Evolutionary conservation across 1,139 yeast genomes (phyloP), one percentile per base, ranked within the genome.

Genomic region (Scheffersomyces parashehatae): DNA sequence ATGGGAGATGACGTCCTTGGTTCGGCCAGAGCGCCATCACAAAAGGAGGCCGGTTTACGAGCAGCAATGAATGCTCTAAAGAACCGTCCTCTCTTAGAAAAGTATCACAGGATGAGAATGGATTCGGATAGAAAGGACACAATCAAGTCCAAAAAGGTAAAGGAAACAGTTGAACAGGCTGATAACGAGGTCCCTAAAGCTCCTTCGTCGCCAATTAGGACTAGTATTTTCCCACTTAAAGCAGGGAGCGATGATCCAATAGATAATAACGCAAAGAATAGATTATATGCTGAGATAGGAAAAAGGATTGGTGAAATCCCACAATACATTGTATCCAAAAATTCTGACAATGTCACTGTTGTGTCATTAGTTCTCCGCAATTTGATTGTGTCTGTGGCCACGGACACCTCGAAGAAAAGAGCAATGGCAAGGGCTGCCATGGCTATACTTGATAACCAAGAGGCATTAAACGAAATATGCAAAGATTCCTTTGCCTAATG

Each of bases 31-130:
- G 93, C 86, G 0, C 71, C 75, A 15, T 82, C 79, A 48, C 68
- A 72, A 15, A 84, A 83, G 58, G 83, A 82, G 41, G 93, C 93
- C 0, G 87, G 91, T 1, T 60, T 79, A 30, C 69, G 82, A 46
- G 91, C 93, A 2, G 95, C 95, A 0, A 82, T 82, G 79, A 67
- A 73, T 41, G 90, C 88, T 0, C 67, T 90, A 40, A 66, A 68
- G n/a, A 81, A 88, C 47, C 77, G 75, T 37, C 70, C 70, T 1
- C 48, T 80, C 31, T 70, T 90, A 39, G 91, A 85, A 48, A 84
- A 84, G 55, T 88, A 79, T 57, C 80, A 83, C 20, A 70, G 73
- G 42, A 52, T 75, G 33, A 70, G 96, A 50, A 76, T 85, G 41
- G 69, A 77, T 31, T 77, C 80, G n/a, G 91, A 90, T 37, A 73